These are phyloP conservation scores for Myxozyma udenii DNA, from an alignment of 805 yeast species.

Conservation along the genomic window DNA sequence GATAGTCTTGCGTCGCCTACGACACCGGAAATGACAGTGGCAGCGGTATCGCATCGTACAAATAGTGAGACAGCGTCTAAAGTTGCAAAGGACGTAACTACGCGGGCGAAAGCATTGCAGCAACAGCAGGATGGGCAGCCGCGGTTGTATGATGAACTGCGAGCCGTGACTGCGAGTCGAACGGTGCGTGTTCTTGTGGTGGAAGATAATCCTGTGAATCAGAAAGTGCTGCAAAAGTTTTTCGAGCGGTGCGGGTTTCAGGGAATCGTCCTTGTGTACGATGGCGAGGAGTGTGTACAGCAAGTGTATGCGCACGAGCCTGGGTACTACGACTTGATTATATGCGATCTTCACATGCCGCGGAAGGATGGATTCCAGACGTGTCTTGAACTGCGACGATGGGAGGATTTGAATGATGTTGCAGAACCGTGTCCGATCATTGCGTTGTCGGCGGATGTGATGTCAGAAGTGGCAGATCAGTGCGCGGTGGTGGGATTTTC, in stretches of 20 bases:
- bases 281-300: slow-evolving; percentile 37
- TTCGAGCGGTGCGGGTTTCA: slow-evolving; percentile 35
- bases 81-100: not conserved
- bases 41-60: not conserved
- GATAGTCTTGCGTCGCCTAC: not conserved
- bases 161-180: slow-evolving; percentile 13
- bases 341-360: slow-evolving; percentile 41
- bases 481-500: slow-evolving; percentile 37
- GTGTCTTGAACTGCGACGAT: slow-evolving; percentile 36
- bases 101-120: not conserved
- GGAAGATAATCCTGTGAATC: slow-evolving; percentile 85
- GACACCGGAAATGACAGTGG: not conserved
- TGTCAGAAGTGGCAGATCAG: slow-evolving; percentile 37
- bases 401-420: slow-evolving; percentile 32
- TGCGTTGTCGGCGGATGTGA: slow-evolving; percentile 40
- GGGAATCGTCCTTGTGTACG: slow-evolving; percentile 35
- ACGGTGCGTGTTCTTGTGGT: slow-evolving; percentile 62
- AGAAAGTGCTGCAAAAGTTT: slow-evolving; percentile 67
- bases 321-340: slow-evolving; percentile 33
- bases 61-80: not conserved
- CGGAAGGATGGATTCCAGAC: slow-evolving; percentile 39
- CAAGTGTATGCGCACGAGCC: slow-evolving; percentile 28
- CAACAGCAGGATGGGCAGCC: not conserved
- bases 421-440: slow-evolving; percentile 34
- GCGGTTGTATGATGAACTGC: slow-evolving; percentile 20